Percentiles rank a stretch among this genome's conserved stretches.
phyloP scores from a whole-genome alignment of 495 filamentous ascomycete species.

The Xylaria curta region DNA sequence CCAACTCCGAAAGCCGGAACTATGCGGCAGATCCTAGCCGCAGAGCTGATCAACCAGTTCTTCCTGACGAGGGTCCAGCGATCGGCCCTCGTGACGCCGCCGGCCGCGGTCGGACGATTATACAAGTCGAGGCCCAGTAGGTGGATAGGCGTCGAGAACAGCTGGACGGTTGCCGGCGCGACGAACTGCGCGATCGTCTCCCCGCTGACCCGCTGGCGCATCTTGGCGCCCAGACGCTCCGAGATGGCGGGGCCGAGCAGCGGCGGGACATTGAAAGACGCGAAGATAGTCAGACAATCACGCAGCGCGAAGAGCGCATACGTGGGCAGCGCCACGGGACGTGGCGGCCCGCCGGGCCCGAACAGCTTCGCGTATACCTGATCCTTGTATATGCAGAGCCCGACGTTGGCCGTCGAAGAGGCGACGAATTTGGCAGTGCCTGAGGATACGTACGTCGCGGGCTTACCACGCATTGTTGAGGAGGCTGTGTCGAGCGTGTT shows the following conservation, averaged over 20 bases:
- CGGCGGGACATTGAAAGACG: slow-evolving; percentile 88
- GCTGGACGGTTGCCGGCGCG: slow-evolving; percentile 80
- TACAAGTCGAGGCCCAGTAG: slow-evolving; percentile 88
- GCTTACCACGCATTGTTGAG: slow-evolving; percentile 65
- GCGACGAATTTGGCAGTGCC: slow-evolving; percentile 84
- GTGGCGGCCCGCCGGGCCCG: slow-evolving; percentile 60
- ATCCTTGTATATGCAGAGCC: slow-evolving; percentile 93
- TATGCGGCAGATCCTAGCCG: slow-evolving; percentile 87
- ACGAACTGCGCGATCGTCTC: slow-evolving; percentile 77
- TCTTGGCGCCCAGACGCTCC: slow-evolving; percentile 57
- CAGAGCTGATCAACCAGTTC: slow-evolving; percentile 79
- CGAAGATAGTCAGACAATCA: slow-evolving; percentile 92
- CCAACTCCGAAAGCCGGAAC: slow-evolving; percentile 94
- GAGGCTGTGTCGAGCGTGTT: slow-evolving; percentile 84
- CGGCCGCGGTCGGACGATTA: slow-evolving; percentile 65
- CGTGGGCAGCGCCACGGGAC: slow-evolving; percentile 65
- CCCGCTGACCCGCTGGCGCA: slow-evolving; percentile 47
- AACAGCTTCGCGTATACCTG: slow-evolving; percentile 84
- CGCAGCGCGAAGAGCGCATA: slow-evolving; percentile 82
- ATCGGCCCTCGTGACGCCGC: slow-evolving; percentile 56
- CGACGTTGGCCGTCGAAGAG: slow-evolving; percentile 84
- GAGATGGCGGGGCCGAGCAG: slow-evolving; percentile 72
- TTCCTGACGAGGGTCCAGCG: slow-evolving; percentile 68
- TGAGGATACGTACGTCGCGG: slow-evolving; percentile 66
- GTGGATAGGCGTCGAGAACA: slow-evolving; percentile 86